A percentile compares a stretch with the other conserved stretches of the same genome.
phyloP scores from a whole-genome alignment of 129 eudicot genomes.

The Dittrichia graveolens region DNA sequence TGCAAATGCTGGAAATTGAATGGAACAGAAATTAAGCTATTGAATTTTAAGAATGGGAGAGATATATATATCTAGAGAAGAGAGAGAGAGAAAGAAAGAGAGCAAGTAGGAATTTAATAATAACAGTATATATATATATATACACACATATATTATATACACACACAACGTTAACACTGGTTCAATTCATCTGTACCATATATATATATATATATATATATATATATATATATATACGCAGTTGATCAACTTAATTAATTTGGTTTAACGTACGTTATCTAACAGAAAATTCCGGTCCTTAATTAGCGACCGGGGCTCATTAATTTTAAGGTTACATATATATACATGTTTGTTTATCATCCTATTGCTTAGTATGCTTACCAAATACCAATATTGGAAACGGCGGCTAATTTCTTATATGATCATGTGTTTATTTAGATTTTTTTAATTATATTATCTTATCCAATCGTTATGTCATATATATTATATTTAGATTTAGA shows the following conservation, averaged over 20 bases:
- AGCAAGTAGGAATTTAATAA: slow-evolving; percentile 40
- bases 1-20: slow-evolving; percentile 22
- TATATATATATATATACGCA: background rate
- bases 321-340: background rate
- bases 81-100: background rate
- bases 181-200: slow-evolving; percentile 9
- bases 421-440: slow-evolving; percentile 15
- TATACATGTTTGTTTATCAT: background rate
- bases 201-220: background rate
- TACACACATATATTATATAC: too few relatives aligned
- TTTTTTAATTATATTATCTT: background rate
- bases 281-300: background rate
- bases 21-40: background rate
- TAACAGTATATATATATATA: background rate
- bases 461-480: background rate
- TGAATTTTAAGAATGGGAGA: background rate
- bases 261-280: background rate
- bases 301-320: slow-evolving; percentile 1
- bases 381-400: background rate
- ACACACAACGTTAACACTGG: background rate
- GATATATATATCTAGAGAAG: background rate
- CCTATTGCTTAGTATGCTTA: background rate
- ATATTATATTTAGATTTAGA: too few relatives aligned
- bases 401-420: slow-evolving; percentile 10
- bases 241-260: background rate